Evolutionary conservation across 306 rosid species (phyloP).

Genomic region (Rosa multiflora): DNA sequence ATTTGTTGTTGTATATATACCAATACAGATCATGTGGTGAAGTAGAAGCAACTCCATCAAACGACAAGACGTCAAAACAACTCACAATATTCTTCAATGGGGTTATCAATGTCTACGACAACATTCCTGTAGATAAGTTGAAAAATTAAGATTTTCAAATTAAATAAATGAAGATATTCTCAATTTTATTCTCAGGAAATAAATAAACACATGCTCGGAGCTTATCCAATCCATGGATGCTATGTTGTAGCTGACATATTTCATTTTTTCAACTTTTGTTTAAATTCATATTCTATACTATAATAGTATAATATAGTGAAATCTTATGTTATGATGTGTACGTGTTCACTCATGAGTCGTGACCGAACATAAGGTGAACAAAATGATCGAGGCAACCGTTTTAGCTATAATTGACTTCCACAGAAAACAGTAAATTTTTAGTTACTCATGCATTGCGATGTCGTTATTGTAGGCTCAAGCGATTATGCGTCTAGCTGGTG

Average conservation of each 20-base stretch:
- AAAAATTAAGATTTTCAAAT: not conserved
- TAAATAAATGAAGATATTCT: not conserved
- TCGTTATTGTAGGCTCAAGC: conserved; percentile 24
- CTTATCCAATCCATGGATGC: not conserved
- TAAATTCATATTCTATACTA: not conserved
- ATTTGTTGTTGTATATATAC: not conserved
- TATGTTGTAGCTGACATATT: not conserved
- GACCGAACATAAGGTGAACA: not conserved
- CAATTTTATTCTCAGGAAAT: not conserved
- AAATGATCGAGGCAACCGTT: not conserved
- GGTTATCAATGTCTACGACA: conserved; percentile 24
- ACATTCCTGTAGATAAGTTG: conserved; percentile 33
- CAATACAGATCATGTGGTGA: conserved; percentile 18
- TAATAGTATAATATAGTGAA: not conserved
- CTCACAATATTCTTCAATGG: conserved; percentile 38
- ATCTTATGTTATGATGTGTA: not conserved
- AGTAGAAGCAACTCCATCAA: not conserved
- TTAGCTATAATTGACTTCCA: not conserved
- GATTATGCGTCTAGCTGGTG: conserved; percentile 20
- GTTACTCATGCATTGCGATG: not conserved
- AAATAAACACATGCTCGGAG: not conserved
- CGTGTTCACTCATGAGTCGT: not conserved
- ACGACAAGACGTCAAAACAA: conserved; percentile 18
- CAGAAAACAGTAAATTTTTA: not conserved
- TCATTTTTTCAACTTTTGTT: not conserved